phyloP scores from a whole-genome alignment of 2,329 filamentous ascomycete species.

The Aureobasidium namibiae region DNA sequence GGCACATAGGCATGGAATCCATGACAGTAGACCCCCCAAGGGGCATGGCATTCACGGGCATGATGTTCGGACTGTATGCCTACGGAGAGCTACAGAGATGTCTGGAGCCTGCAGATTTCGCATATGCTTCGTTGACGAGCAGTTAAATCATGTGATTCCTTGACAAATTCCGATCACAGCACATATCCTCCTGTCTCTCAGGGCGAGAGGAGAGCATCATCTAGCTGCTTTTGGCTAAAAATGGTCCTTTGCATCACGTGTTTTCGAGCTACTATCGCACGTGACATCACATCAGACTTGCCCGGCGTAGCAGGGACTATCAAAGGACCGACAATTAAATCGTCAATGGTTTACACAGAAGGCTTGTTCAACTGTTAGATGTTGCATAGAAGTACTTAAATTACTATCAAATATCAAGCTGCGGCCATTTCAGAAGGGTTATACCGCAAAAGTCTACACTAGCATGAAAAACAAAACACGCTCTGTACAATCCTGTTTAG shows the following conservation, averaged over 20 bases:
- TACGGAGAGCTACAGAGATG: conserved; percentile 35
- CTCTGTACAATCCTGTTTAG: no score
- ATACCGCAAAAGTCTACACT: not conserved
- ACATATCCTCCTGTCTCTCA: not conserved
- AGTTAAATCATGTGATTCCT: not conserved
- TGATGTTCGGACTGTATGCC: conserved; percentile 40
- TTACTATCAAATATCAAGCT: no score
- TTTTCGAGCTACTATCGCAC: not conserved
- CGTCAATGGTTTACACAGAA: not conserved
- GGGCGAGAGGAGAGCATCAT: not conserved
- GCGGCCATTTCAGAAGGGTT: no score
- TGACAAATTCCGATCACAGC: not conserved
- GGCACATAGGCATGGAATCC: conserved; percentile 17
- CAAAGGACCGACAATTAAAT: not conserved
- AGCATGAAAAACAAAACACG: not conserved
- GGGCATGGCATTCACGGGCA: conserved; percentile 36
- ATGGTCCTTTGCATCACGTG: not conserved
- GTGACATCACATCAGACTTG: not conserved
- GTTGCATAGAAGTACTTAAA: not conserved
- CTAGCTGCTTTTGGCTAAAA: not conserved
- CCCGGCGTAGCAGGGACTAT: not conserved
- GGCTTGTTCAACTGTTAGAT: not conserved
- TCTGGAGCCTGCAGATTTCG: conserved; percentile 35
- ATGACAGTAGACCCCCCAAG: conserved; percentile 32
- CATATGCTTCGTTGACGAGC: conserved; percentile 1